Evolutionary conservation across 2,329 filamentous ascomycete species (phyloP).

Genomic region (Falciphora oryzae): DNA sequence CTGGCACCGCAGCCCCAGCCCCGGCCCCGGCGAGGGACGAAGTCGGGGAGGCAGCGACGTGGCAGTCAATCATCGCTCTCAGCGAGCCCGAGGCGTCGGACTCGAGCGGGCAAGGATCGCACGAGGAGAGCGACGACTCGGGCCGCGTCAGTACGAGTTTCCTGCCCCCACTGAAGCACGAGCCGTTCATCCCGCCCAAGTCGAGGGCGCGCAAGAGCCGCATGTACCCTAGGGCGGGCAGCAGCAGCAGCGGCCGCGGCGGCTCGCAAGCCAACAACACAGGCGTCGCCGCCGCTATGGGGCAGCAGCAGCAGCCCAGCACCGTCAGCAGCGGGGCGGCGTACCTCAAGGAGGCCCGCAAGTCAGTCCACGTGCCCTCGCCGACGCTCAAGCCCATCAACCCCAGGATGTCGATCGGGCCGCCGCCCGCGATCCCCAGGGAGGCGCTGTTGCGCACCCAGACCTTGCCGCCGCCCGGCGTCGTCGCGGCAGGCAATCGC

Average conservation of each 20-base stretch:
- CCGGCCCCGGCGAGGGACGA: neutral
- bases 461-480: slow-evolving; percentile 3
- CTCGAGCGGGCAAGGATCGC: slow-evolving; percentile 2
- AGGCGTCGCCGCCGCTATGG: no score
- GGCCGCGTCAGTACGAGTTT: slow-evolving; percentile 23
- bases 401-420: neutral
- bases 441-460: neutral
- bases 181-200: slow-evolving; percentile 27
- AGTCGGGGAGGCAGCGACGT: neutral
- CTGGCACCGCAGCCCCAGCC: no score
- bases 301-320: neutral
- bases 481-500: no score
- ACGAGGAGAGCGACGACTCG: slow-evolving; percentile 8
- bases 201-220: slow-evolving; percentile 12
- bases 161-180: slow-evolving; percentile 33
- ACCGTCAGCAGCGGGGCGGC: slow-evolving; percentile 2
- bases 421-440: neutral
- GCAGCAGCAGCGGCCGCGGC: neutral
- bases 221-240: neutral
- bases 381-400: neutral
- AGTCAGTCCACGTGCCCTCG: slow-evolving; percentile 6
- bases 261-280: neutral
- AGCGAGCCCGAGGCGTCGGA: slow-evolving; percentile 6
- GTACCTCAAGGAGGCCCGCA: slow-evolving; percentile 9
- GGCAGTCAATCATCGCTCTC: neutral